A percentile compares a stretch with the other conserved stretches of the same genome.
Conservation (phyloP, 78 protist species). For the Cyanophora paradoxa region DNA sequence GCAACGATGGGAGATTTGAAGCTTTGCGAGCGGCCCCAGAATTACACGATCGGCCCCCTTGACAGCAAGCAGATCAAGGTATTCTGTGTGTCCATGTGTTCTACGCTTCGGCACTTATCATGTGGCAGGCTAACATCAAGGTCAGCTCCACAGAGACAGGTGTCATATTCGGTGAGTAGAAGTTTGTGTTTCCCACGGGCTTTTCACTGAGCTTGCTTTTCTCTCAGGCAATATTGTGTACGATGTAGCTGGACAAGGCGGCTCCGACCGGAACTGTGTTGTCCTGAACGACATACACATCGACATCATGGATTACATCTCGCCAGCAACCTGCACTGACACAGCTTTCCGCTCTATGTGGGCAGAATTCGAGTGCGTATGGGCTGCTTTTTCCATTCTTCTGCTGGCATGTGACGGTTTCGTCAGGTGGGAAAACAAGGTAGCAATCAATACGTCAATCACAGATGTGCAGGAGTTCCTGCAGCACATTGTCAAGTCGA, state of each 20-base stretch:
- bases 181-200: no score
- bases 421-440: conserved; percentile 98
- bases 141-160: conserved; percentile 94
- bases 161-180: conserved; percentile 80
- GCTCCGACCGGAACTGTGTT: conserved; percentile 47
- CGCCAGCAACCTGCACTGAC: conserved; percentile 76
- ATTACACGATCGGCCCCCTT: conserved; percentile 52
- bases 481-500: conserved; percentile 63
- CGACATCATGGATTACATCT: conserved; percentile 93
- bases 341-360: conserved; percentile 84
- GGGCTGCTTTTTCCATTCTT: no score
- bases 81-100: no score
- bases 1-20: conserved; percentile 89
- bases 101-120: background rate
- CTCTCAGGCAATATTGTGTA: conserved; percentile 82
- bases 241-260: conserved; percentile 39
- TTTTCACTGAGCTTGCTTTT: no score
- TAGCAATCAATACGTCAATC: conserved; percentile 49
- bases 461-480: conserved; percentile 62
- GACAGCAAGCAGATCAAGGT: background rate
- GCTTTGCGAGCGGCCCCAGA: conserved; percentile 82
- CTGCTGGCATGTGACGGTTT: no score
- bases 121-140: conserved; percentile 4
- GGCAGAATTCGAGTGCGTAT: conserved; percentile 95
- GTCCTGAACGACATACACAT: conserved; percentile 88